Percentiles rank a stretch among this genome's conserved stretches.
Conservation (phyloP, 140 eudicot genomes). For the Erigeron philadelphicus region DNA sequence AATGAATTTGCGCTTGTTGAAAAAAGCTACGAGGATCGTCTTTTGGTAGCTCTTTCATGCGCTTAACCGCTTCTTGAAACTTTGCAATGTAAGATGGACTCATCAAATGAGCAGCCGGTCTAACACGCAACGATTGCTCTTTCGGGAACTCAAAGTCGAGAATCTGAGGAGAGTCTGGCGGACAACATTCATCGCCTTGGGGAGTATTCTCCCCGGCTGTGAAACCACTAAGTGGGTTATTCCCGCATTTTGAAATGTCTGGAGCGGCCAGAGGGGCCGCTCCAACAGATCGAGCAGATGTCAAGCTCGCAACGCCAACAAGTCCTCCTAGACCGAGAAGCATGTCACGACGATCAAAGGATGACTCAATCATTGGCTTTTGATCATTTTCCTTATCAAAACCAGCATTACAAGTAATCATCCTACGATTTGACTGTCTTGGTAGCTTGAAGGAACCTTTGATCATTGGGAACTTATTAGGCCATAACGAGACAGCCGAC, state of each 20-base stretch:
- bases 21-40: conserved; percentile 52
- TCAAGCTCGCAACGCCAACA: conserved; percentile 29
- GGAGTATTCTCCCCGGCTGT: conserved; percentile 15
- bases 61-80: conserved; percentile 35
- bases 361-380: neutral
- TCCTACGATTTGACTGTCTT: too few species aligned
- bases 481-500: too few species aligned
- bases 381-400: neutral
- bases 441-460: too few species aligned
- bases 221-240: conserved; percentile 20
- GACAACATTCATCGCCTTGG: conserved; percentile 41
- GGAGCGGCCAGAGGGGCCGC: conserved; percentile 38
- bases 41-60: conserved; percentile 54
- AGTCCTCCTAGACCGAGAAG: conserved; percentile 50
- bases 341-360: conserved; percentile 21
- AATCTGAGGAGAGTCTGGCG: conserved; percentile 31
- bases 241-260: conserved; percentile 40
- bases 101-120: conserved; percentile 58
- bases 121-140: conserved; percentile 22
- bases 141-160: conserved; percentile 28
- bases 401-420: conserved; percentile 27
- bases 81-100: conserved; percentile 38
- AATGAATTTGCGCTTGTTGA: conserved; percentile 66
- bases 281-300: conserved; percentile 3
- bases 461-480: too few species aligned